phyloP scores from a whole-genome alignment of 169 alveolate genomes.

The Theileria annulata region DNA sequence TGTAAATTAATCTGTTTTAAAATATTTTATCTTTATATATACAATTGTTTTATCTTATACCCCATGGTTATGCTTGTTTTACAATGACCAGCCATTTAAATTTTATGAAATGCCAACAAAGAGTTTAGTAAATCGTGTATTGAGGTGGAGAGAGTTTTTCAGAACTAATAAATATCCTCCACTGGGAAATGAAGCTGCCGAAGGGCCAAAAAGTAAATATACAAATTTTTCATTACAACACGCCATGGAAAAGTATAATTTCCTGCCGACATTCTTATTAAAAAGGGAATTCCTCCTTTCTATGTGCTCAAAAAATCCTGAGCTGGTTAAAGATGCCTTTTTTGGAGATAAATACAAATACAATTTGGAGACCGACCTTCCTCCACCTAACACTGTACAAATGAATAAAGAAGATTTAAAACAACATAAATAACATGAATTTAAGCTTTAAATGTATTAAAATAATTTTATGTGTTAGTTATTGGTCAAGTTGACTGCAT shows the following conservation, averaged over 20 bases:
- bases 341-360: constrained; percentile 49
- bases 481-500: constrained; percentile 21
- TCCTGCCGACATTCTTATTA: constrained; percentile 51
- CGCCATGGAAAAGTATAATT: constrained; percentile 67
- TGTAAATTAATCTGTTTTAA: not conserved
- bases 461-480: not conserved
- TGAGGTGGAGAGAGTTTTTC: constrained; percentile 52
- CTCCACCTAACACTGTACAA: constrained; percentile 37
- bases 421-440: constrained; percentile 13
- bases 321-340: constrained; percentile 58
- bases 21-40: not conserved
- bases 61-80: not conserved
- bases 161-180: constrained; percentile 55
- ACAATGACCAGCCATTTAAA: not conserved
- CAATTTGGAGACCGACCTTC: constrained; percentile 43
- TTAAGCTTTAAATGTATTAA: constrained; percentile 10
- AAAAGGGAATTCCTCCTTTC: constrained; percentile 57
- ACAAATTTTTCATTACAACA: constrained; percentile 70
- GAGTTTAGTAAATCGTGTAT: constrained; percentile 36
- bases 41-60: not conserved
- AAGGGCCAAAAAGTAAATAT: constrained; percentile 68
- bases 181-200: constrained; percentile 68
- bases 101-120: constrained; percentile 35
- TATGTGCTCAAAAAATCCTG: constrained; percentile 58
- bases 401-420: not conserved